A percentile compares a stretch with the other conserved stretches of the same genome.
These are phyloP conservation scores for Cicer yamashitae DNA, from an alignment of 306 rosid species.

Conservation along the genomic window DNA sequence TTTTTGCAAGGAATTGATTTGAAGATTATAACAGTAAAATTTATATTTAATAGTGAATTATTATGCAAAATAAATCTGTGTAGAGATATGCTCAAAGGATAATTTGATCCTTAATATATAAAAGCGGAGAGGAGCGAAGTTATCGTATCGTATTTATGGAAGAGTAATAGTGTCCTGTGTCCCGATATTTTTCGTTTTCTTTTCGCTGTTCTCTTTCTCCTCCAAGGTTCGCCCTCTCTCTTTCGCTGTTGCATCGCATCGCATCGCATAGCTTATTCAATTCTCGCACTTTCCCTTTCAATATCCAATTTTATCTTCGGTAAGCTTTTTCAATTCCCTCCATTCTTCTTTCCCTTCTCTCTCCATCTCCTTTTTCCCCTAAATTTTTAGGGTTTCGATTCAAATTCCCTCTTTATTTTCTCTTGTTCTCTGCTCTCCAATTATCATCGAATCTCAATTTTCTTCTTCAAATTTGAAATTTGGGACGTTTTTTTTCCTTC, in stretches of 20 bases:
- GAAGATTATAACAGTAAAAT: too few species aligned
- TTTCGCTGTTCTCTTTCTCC: conserved; percentile 1
- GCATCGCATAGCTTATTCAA: conserved; percentile 30
- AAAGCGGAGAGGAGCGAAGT: background rate
- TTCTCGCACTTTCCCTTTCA: conserved; percentile 34
- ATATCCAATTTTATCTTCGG: conserved; percentile 30
- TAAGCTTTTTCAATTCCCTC: conserved; percentile 19
- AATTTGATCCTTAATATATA: background rate
- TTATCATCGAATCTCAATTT: conserved; percentile 43
- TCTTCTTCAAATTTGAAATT: background rate
- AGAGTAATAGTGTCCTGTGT: background rate
- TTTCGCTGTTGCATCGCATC: conserved; percentile 31
- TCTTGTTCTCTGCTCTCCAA: conserved; percentile 27
- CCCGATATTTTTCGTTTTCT: conserved; percentile 3
- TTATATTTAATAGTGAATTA: too few species aligned
- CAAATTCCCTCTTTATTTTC: conserved; percentile 20
- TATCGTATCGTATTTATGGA: background rate
- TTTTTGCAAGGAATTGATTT: too few species aligned
- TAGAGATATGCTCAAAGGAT: too few species aligned
- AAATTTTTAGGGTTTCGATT: conserved; percentile 57
- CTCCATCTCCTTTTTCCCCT: background rate
- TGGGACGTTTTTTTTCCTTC: background rate
- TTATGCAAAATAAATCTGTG: too few species aligned
- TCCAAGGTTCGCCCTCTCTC: conserved; percentile 4
- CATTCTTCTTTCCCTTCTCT: conserved; percentile 4